These are phyloP conservation scores for Solanum boliviense DNA, from an alignment of 257 asterid genomes.

Conservation along the genomic window DNA sequence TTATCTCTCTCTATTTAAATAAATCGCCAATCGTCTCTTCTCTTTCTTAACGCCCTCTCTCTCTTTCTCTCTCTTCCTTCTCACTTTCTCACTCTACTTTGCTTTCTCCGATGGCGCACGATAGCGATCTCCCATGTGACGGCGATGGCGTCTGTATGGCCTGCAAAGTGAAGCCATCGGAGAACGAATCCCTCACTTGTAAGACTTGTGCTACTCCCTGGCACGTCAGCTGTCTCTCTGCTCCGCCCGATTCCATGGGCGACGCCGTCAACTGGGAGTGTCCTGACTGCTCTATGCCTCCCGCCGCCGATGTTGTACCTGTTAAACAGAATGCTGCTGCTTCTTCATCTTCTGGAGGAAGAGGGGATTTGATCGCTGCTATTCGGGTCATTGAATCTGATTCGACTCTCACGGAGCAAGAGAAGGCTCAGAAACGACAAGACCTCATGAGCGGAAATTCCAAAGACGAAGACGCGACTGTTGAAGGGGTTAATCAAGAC, in stretches of 20 bases:
- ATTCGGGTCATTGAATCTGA: constrained; percentile 66
- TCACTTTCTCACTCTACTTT: neutral
- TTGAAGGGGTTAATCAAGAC: constrained; percentile 4
- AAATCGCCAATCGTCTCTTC: neutral
- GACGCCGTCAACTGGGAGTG: constrained; percentile 61
- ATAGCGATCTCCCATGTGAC: constrained; percentile 68
- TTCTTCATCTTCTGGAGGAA: constrained; percentile 1
- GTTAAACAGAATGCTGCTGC: constrained; percentile 10
- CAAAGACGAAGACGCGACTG: neutral
- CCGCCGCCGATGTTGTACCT: constrained; percentile 4
- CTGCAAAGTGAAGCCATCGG: constrained; percentile 41
- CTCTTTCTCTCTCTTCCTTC: neutral
- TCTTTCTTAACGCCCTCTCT: neutral
- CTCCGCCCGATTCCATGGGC: constrained; percentile 34
- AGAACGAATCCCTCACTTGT: constrained; percentile 46
- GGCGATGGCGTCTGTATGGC: constrained; percentile 82
- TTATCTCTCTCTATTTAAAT: neutral
- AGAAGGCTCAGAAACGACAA: constrained; percentile 78
- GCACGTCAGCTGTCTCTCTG: constrained; percentile 66
- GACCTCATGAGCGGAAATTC: constrained; percentile 47
- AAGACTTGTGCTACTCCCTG: constrained; percentile 73
- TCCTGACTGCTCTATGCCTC: constrained; percentile 45
- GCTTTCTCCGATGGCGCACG: constrained; percentile 37
- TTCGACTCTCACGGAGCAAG: constrained; percentile 42
- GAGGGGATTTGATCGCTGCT: constrained; percentile 39